Evolutionary conservation across 352 stramenopile species (phyloP), one percentile per base, ranked within the genome.

Genomic region (Sclerospora graminicola): DNA sequence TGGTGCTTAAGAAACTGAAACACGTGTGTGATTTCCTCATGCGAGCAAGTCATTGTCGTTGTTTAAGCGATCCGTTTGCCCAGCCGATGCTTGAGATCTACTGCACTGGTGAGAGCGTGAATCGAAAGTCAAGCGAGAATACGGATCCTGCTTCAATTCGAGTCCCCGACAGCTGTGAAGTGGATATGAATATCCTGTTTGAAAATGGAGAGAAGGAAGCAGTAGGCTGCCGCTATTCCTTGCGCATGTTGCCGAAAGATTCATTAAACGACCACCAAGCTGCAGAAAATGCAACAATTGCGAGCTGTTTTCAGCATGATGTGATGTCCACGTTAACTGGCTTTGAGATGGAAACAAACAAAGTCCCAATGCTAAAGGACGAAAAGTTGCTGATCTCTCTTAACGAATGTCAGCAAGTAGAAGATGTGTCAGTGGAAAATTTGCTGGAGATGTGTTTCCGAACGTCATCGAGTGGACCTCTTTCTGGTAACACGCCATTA

Each of bases 21-120:
- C 82, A 93, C 41, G 78, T 76, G 15, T 90, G 79, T 32, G 82
- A 93, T 43, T 82, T 79, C 21, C 64, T 91, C 45, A 88, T 93
- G 69, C 65, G 77, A 51, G 49, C 62, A 11, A 89, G 80, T 24
- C 59, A 79, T 18, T 69, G 60, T 28, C 72, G 66, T 3, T 91
- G 78, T 34, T 37, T 79, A 4, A 70, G 70, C 14, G 77, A 87
- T 33, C 44, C 69, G 7, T 48, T 69, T 14, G 64, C 60, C 1
- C 62, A 74, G 14, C 66, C 70, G 7, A 55, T 67, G 31, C 48
- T 87, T 20, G 44, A 73, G 37, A 67, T 90, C 13, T 37, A 38
- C 7, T 58, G 69, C 36, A 50, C 59, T 11, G 16, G 41, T 9
- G 23, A 55, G 27, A 19, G 26, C 24, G 21, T 27, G 19, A 42